Percentiles rank a stretch among this genome's conserved stretches.
These are phyloP conservation scores for Podila horticola DNA, from an alignment of 192 early-diverging fungal genomes.

Conservation along the genomic window DNA sequence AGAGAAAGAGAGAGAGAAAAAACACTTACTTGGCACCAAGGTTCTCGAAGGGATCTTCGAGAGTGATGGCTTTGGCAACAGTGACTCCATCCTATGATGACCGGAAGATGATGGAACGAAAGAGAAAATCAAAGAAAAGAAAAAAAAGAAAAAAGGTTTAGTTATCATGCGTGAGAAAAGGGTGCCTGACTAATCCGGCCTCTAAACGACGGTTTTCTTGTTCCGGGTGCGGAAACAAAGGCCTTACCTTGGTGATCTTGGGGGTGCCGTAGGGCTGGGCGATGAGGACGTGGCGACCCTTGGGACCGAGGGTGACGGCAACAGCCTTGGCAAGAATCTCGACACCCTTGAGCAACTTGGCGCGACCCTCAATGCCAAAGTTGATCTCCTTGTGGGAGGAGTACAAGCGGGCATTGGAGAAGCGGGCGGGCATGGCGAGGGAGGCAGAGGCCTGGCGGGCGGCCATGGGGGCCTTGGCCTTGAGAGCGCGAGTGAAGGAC, in stretches of 20 bases:
- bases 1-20: neutral
- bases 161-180: no score
- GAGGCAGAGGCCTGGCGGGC: slow-evolving; percentile 16
- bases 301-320: slow-evolving; percentile 99
- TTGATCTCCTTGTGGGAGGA: slow-evolving; percentile 96
- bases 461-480: slow-evolving; percentile 41
- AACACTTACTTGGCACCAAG: slow-evolving; percentile 85
- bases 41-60: slow-evolving; percentile 99
- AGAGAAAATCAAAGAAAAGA: neutral
- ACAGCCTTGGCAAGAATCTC: slow-evolving; percentile 98
- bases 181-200: no score
- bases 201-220: no score
- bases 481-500: slow-evolving; percentile 50
- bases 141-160: neutral
- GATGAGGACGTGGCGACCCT: slow-evolving; percentile 99
- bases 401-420: slow-evolving; percentile 57
- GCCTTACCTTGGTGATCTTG: slow-evolving; percentile 90
- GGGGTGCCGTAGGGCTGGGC: slow-evolving; percentile 97
- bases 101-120: neutral
- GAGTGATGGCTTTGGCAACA: slow-evolving; percentile 96
- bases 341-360: slow-evolving; percentile 92
- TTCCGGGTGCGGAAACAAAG: neutral
- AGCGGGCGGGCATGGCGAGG: slow-evolving; percentile 21
- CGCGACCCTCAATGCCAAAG: slow-evolving; percentile 97
- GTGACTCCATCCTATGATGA: slow-evolving; percentile 93